These are phyloP conservation scores for Pyricularia sp. DNA, from an alignment of 2,329 filamentous ascomycete genomes.

Conservation along the genomic window DNA sequence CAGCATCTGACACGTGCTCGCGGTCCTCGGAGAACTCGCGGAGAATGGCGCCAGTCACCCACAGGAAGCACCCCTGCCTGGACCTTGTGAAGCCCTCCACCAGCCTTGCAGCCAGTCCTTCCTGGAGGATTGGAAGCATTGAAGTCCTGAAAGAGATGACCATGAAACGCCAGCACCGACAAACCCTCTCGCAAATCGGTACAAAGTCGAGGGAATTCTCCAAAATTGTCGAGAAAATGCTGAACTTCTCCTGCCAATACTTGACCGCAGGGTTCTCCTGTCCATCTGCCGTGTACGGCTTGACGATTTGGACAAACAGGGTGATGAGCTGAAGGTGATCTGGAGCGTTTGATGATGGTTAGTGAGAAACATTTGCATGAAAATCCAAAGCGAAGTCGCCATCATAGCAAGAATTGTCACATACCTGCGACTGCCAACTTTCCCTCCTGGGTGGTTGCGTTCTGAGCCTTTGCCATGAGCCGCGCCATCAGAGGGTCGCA, in stretches of 20 bases:
- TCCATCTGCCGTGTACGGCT: constrained; percentile 58
- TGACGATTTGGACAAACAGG: constrained; percentile 67
- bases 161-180: constrained; percentile 94
- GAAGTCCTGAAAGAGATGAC: constrained; percentile 87
- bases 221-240: constrained; percentile 71
- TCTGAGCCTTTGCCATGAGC: constrained; percentile 76
- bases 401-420: constrained; percentile 9
- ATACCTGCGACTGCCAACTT: constrained; percentile 76
- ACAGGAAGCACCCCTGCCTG: constrained; percentile 92
- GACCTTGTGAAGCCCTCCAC: constrained; percentile 70
- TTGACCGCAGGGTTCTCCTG: constrained; percentile 83
- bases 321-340: constrained; percentile 90
- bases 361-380: constrained; percentile 3
- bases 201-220: constrained; percentile 77
- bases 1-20: constrained; percentile 70
- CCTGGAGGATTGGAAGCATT: constrained; percentile 71
- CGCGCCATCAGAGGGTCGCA: constrained; percentile 81
- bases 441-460: constrained; percentile 66
- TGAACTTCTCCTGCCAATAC: constrained; percentile 92
- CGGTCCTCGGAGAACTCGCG: constrained; percentile 89
- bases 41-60: constrained; percentile 89
- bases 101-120: constrained; percentile 70
- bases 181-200: constrained; percentile 86
- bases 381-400: not conserved
- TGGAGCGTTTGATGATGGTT: constrained; percentile 16